phyloP scores from a whole-genome alignment of 371 early-diverging fungal genomes.

The Mortierella sp. region DNA sequence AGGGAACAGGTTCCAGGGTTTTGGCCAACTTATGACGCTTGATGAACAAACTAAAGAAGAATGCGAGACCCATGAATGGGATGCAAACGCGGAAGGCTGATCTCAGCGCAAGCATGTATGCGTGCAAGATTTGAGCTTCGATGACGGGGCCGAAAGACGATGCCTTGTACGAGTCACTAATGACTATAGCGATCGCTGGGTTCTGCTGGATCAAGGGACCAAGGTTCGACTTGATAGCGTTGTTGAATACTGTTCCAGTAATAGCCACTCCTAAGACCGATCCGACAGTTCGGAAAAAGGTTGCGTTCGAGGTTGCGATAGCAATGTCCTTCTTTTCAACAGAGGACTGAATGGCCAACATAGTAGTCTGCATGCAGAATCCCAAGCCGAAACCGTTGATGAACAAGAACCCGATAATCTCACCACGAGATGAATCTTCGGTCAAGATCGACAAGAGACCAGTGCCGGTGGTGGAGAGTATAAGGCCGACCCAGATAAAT shows the following conservation, averaged over 20 bases:
- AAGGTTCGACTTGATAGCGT: slow-evolving; percentile 52
- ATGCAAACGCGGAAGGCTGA: slow-evolving; percentile 70
- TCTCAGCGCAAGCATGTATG: slow-evolving; percentile 70
- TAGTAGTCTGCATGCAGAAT: slow-evolving; percentile 72
- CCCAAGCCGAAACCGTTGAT: slow-evolving; percentile 73
- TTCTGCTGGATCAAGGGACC: slow-evolving; percentile 11
- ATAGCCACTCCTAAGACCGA: slow-evolving; percentile 79
- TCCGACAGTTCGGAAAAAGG: slow-evolving; percentile 75
- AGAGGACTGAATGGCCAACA: slow-evolving; percentile 74
- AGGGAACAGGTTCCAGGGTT: slow-evolving; percentile 28
- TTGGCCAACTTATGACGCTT: slow-evolving; percentile 49
- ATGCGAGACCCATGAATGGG: slow-evolving; percentile 65
- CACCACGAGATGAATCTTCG: slow-evolving; percentile 56
- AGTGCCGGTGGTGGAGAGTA: slow-evolving; percentile 62
- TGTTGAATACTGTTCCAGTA: slow-evolving; percentile 65
- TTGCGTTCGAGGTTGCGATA: slow-evolving; percentile 72
- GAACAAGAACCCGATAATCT: slow-evolving; percentile 63
- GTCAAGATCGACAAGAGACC: slow-evolving; percentile 64
- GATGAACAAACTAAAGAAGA: slow-evolving; percentile 65
- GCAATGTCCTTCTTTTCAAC: slow-evolving; percentile 71
- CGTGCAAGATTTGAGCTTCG: slow-evolving; percentile 62
- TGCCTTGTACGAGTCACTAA: slow-evolving; percentile 20
- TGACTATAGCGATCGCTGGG: slow-evolving; percentile 16
- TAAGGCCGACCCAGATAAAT: slow-evolving; percentile 65
- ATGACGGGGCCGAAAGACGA: slow-evolving; percentile 18